These are phyloP conservation scores for Lodderomyces beijingensis DNA, from an alignment of 1,139 yeast genomes.

Conservation along the genomic window DNA sequence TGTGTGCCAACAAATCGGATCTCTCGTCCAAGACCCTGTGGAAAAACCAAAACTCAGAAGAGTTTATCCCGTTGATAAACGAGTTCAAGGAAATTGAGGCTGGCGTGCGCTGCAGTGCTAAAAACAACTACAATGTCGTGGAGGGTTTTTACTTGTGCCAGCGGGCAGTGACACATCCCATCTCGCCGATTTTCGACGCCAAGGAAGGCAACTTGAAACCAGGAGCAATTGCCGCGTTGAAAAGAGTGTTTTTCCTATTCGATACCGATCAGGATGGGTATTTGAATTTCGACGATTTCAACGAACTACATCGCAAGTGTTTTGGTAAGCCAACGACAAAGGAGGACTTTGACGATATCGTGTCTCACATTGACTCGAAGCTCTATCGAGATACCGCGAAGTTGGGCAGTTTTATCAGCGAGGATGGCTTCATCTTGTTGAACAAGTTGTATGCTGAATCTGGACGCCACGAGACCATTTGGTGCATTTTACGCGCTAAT, in stretches of 20 bases:
- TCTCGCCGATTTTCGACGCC: slow-evolving; percentile 93
- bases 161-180: slow-evolving; percentile 85
- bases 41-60: slow-evolving; percentile 49
- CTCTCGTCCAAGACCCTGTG: slow-evolving; percentile 18
- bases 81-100: slow-evolving; percentile 94
- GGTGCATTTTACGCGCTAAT: slow-evolving; percentile 88
- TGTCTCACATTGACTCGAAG: slow-evolving; percentile 23
- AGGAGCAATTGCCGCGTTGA: slow-evolving; percentile 68
- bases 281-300: slow-evolving; percentile 65
- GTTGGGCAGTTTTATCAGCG: slow-evolving; percentile 52
- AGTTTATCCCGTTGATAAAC: slow-evolving; percentile 77
- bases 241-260: slow-evolving; percentile 75
- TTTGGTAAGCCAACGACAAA: slow-evolving; percentile 47
- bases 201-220: slow-evolving; percentile 81
- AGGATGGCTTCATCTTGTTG: slow-evolving; percentile 69
- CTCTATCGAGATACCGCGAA: slow-evolving; percentile 11
- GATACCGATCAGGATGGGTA: slow-evolving; percentile 90
- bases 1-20: slow-evolving; percentile 84
- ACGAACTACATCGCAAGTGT: slow-evolving; percentile 66
- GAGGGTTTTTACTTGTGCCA: slow-evolving; percentile 89
- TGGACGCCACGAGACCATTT: slow-evolving; percentile 92
- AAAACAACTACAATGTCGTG: slow-evolving; percentile 74
- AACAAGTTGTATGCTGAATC: slow-evolving; percentile 81
- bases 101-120: slow-evolving; percentile 84
- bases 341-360: slow-evolving; percentile 29